phyloP scores from a whole-genome alignment of 2,329 filamentous ascomycete species.

The Pleomassaria siparia region DNA sequence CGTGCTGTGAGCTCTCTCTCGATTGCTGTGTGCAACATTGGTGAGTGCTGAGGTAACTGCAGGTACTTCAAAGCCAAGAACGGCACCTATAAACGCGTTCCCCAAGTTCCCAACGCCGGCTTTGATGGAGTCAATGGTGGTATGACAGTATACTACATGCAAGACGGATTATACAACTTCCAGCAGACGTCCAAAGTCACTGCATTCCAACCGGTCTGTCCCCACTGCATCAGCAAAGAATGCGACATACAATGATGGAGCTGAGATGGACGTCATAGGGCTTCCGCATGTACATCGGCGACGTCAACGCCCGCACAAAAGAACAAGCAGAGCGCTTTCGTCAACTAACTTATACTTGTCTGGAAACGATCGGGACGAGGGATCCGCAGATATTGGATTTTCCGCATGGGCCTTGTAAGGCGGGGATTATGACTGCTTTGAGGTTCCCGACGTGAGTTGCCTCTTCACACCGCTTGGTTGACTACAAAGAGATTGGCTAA shows the following conservation, averaged over 20 bases:
- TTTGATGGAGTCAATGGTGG: conserved; percentile 26
- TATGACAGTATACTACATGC: conserved; percentile 30
- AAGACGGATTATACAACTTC: conserved; percentile 30
- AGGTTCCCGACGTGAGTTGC: conserved; percentile 35
- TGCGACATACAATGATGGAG: neutral
- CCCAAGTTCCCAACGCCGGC: conserved; percentile 16
- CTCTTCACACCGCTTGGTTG: neutral
- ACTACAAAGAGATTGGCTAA: neutral
- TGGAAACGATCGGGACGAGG: conserved; percentile 43
- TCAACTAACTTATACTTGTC: conserved; percentile 50
- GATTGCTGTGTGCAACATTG: neutral
- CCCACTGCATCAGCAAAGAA: neutral
- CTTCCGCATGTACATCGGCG: conserved; percentile 31
- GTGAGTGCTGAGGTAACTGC: conserved; percentile 4
- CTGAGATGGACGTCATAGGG: conserved; percentile 32
- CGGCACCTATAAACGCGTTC: conserved; percentile 23
- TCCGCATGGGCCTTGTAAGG: conserved; percentile 40
- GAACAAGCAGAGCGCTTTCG: conserved; percentile 43
- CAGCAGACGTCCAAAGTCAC: conserved; percentile 41
- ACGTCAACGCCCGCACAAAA: conserved; percentile 29
- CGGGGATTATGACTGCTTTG: conserved; percentile 47
- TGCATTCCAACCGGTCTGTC: conserved; percentile 41
- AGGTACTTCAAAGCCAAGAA: conserved; percentile 29
- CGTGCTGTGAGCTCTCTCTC: conserved; percentile 20
- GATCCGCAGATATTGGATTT: conserved; percentile 45